These are phyloP conservation scores for Hypoxylon sp. DNA, from an alignment of 2,329 filamentous ascomycete genomes.

Conservation along the genomic window DNA sequence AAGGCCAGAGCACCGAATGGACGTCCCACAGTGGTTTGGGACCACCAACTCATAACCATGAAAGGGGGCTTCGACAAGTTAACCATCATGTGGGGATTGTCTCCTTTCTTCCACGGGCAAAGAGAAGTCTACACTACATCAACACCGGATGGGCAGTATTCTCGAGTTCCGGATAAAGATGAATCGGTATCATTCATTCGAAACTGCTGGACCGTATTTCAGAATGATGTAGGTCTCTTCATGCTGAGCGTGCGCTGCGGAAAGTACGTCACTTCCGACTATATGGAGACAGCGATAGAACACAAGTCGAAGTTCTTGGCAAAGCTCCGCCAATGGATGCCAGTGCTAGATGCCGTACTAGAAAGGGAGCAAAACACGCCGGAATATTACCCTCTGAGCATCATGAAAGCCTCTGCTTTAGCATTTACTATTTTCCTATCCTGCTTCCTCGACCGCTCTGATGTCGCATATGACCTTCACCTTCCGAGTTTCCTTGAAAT, in stretches of 20 bases:
- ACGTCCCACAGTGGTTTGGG: conserved; percentile 24
- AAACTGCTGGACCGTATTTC: conserved; percentile 43
- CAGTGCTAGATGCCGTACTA: conserved; percentile 34
- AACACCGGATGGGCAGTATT: not conserved
- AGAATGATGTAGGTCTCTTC: conserved; percentile 46
- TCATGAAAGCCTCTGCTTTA: conserved; percentile 38
- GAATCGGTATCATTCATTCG: conserved; percentile 31
- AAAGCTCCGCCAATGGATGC: conserved; percentile 40
- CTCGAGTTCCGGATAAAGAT: conserved; percentile 34
- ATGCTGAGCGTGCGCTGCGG: conserved; percentile 42
- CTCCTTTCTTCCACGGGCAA: conserved; percentile 44
- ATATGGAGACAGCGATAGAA: conserved; percentile 19
- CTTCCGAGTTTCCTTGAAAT: conserved; percentile 41
- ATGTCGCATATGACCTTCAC: conserved; percentile 45
- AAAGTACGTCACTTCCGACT: conserved; percentile 18
- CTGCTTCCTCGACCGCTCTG: conserved; percentile 44
- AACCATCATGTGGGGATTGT: conserved; percentile 45
- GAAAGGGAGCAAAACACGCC: conserved; percentile 23
- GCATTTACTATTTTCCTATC: conserved; percentile 40
- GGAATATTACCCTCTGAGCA: conserved; percentile 33
- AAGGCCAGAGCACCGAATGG: conserved; percentile 20
- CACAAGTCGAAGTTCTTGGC: conserved; percentile 36
- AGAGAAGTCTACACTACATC: conserved; percentile 14
- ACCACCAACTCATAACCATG: conserved; percentile 37
- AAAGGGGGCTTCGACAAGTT: conserved; percentile 46